These are phyloP conservation scores for Calonectria henricotiae DNA, from an alignment of 2,329 filamentous ascomycete genomes.

Conservation along the genomic window DNA sequence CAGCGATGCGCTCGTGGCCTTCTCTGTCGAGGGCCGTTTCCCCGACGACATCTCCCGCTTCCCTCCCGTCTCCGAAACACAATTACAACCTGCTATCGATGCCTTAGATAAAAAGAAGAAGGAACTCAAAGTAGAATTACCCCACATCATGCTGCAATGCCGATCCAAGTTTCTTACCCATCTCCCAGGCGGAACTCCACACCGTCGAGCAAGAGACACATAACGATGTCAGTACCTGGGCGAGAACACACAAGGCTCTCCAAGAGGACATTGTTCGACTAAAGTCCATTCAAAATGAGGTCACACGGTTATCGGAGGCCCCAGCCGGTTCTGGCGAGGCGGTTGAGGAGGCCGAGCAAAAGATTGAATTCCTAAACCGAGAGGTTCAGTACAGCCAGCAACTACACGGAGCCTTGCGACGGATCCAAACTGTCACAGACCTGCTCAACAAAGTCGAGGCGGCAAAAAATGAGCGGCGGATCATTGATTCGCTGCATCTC, in stretches of 20 bases:
- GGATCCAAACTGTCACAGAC: slow-evolving; percentile 72
- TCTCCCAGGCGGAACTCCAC: slow-evolving; percentile 75
- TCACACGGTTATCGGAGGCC: slow-evolving; percentile 83
- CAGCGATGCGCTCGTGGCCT: slow-evolving; percentile 61
- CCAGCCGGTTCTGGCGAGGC: slow-evolving; percentile 70
- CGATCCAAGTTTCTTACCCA: slow-evolving; percentile 39
- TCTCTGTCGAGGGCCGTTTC: slow-evolving; percentile 61
- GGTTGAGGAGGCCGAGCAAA: slow-evolving; percentile 69
- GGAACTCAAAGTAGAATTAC: slow-evolving; percentile 59
- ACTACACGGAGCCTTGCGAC: slow-evolving; percentile 67
- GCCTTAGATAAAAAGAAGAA: slow-evolving; percentile 58
- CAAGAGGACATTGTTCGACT: slow-evolving; percentile 90
- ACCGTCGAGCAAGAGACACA: slow-evolving; percentile 83
- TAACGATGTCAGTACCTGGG: slow-evolving; percentile 89
- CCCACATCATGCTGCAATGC: slow-evolving; percentile 35
- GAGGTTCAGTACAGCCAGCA: slow-evolving; percentile 75
- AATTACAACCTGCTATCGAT: slow-evolving; percentile 61
- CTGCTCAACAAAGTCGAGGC: slow-evolving; percentile 76
- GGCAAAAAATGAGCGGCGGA: slow-evolving; percentile 69
- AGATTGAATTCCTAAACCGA: slow-evolving; percentile 70
- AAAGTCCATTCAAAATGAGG: slow-evolving; percentile 84
- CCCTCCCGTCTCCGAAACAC: slow-evolving; percentile 58
- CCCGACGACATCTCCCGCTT: slow-evolving; percentile 60
- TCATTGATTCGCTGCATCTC: slow-evolving; percentile 72
- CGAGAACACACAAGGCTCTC: slow-evolving; percentile 85